Percentiles rank a stretch among this genome's conserved stretches.
phyloP scores from a whole-genome alignment of 1,139 yeast species.

The Geotrichum reessii region DNA sequence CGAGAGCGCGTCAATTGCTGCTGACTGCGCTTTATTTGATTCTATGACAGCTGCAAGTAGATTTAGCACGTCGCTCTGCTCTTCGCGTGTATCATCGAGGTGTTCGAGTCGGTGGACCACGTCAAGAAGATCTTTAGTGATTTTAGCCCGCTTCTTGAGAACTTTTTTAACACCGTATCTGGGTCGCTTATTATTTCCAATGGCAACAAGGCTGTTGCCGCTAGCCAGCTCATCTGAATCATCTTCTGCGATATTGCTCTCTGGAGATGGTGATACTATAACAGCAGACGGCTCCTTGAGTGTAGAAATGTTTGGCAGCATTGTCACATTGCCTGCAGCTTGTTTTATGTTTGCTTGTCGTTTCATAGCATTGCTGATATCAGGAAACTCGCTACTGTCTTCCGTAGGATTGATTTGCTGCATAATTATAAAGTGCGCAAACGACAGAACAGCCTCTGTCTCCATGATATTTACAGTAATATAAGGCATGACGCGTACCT shows the following conservation, averaged over 20 bases:
- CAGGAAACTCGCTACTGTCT: neutral
- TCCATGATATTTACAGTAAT: neutral
- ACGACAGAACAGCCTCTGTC: neutral
- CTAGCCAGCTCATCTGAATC: neutral
- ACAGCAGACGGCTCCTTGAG: neutral
- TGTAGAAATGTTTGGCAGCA: neutral
- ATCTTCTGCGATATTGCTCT: neutral
- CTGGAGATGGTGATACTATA: neutral
- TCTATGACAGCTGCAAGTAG: neutral
- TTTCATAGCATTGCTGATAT: neutral
- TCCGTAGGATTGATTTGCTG: neutral
- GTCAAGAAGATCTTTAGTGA: neutral
- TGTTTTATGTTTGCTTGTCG: neutral
- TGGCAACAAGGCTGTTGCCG: neutral
- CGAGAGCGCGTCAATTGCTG: neutral
- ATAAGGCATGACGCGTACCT: neutral
- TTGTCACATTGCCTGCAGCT: neutral
- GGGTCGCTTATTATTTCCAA: neutral
- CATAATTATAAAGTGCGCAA: neutral
- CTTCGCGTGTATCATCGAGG: neutral
- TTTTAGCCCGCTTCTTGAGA: neutral
- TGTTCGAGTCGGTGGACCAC: neutral
- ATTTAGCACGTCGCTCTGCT: neutral
- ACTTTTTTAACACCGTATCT: neutral
- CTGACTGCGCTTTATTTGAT: neutral